A percentile compares a stretch with the other conserved stretches of the same genome.
Evolutionary conservation across 202 grass and related monocot species (phyloP).

Genomic region (Panicum hallii): DNA sequence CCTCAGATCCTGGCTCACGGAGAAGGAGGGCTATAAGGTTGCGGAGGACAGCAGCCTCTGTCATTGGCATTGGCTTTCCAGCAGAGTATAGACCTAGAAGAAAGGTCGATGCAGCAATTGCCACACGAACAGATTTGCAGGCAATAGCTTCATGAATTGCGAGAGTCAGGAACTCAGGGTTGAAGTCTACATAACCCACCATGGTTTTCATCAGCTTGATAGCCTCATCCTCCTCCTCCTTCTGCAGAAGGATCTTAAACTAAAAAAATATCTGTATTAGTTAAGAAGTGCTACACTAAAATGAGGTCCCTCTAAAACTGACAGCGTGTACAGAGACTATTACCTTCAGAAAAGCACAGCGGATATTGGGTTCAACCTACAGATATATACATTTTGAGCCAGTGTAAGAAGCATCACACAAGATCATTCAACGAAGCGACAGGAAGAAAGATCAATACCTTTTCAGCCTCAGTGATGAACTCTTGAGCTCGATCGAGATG

Average conservation of each 20-base stretch:
- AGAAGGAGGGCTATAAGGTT: constrained; percentile 80
- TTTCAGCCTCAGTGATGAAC: constrained; percentile 78
- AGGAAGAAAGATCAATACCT: constrained; percentile 54
- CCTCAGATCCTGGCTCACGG: constrained; percentile 59
- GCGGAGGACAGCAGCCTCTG: constrained; percentile 73
- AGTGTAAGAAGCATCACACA: constrained; percentile 47
- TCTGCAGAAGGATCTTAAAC: constrained; percentile 92
- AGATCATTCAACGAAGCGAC: constrained; percentile 30
- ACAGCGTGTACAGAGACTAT: constrained; percentile 17
- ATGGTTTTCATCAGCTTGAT: constrained; percentile 78
- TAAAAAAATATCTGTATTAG: constrained; percentile 57
- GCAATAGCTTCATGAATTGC: constrained; percentile 80
- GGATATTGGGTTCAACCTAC: constrained; percentile 82
- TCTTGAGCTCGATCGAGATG: constrained; percentile 86
- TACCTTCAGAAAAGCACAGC: constrained; percentile 93
- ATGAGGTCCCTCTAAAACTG: constrained; percentile 6
- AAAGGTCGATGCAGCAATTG: constrained; percentile 65
- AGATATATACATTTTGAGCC: constrained; percentile 36
- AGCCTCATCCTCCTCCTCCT: constrained; percentile 71
- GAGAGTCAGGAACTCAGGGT: constrained; percentile 75
- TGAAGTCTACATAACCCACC: constrained; percentile 79
- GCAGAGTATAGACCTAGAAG: constrained; percentile 75
- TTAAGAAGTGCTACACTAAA: constrained; percentile 46
- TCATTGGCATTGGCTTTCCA: constrained; percentile 75
- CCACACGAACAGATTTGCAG: constrained; percentile 63